These are phyloP conservation scores for Microbotryomycetes sp. DNA, from an alignment of 1,284 basidiomycete genomes.

Conservation along the genomic window DNA sequence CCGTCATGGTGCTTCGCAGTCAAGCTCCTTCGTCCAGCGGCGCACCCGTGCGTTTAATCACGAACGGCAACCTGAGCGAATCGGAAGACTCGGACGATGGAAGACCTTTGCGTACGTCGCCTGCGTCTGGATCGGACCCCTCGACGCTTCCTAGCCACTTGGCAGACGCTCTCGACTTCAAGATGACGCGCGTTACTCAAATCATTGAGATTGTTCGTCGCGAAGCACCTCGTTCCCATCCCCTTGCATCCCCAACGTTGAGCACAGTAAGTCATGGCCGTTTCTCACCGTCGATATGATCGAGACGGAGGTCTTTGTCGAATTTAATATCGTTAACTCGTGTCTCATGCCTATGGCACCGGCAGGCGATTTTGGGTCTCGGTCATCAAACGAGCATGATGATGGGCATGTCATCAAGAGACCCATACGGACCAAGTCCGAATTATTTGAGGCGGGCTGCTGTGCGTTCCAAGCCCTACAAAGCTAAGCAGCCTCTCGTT, in stretches of 20 bases:
- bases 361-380: too few relatives aligned
- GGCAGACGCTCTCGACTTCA: too few relatives aligned
- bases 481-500: slow-evolving; percentile 12
- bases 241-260: too few relatives aligned
- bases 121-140: neutral
- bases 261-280: too few relatives aligned
- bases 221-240: neutral
- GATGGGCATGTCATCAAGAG: too few relatives aligned
- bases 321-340: neutral
- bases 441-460: slow-evolving; percentile 12
- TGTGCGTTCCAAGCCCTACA: neutral
- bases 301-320: neutral
- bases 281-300: neutral
- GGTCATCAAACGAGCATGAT: too few relatives aligned
- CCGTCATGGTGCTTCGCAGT: neutral
- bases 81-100: neutral
- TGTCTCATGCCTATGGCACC: neutral
- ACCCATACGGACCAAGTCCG: neutral
- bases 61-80: neutral
- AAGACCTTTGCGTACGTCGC: neutral
- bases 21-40: neutral
- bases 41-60: neutral
- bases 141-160: too few relatives aligned
- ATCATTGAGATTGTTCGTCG: neutral
- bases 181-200: neutral